Evolutionary conservation across 805 yeast species (phyloP), one percentile per base, ranked within the genome.

Genomic region (Ogataea glucozyma): DNA sequence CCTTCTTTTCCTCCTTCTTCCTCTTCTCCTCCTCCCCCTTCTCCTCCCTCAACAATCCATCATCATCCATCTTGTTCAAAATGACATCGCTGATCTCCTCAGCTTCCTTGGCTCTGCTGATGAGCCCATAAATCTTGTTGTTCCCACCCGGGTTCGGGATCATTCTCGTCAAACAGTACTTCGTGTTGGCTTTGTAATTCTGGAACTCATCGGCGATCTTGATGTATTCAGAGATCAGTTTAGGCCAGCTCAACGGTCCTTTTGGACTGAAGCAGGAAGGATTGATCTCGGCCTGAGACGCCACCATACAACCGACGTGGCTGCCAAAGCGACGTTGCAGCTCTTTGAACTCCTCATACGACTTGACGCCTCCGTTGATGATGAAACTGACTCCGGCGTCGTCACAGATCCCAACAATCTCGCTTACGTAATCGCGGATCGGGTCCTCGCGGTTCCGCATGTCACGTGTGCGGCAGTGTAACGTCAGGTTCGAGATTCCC

Each of bases 401-500:
- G 36, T 71, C 72, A 52, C 95, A 85, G 6, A 82, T 73, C 5
- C 72, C 63, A 34, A 80, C 78, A 18, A 93, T 79, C 26, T 73
- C 76, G 2, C 73, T 70, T 4, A 93, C 61, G 49, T 83, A 85
- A 33, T 76, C 82, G 61, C 95, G 76, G 9, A 85, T 74, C 4
- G 97, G 97, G 2, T 70, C 68, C 51, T 93, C 90, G 46, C 97
- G 73, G 56, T 85, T 87, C 56, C 98, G 73, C 98, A 93, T 93
- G 12, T 74, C 78, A 32, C 85, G 76, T 0, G 95, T 87, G 46
- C 99, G 79, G 61, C 98, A 93, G 64, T 93, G 99, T 3, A 93
- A 78, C 0, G 98, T 93, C 52, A 93, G 68, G 57, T 88, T 87
- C 1, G 82, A 48, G 32, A 93, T 86, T 1, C 99, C 99, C 0